Evolutionary conservation across 2,329 filamentous ascomycete genomes (phyloP).

Genomic region (Diplodia seriata): DNA sequence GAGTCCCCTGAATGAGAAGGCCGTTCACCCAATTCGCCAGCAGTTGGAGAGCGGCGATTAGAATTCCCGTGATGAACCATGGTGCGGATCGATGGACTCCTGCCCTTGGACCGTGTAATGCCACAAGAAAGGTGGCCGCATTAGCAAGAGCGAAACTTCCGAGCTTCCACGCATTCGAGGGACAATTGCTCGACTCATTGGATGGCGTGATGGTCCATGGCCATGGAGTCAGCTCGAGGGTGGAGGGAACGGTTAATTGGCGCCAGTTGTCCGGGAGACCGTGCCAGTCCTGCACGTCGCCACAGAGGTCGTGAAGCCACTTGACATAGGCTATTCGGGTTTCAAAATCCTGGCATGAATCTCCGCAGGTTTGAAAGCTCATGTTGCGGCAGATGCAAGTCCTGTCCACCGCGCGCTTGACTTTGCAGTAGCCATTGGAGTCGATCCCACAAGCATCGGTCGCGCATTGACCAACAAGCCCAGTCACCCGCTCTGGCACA

Average conservation of each 20-base stretch:
- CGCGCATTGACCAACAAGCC: conserved; percentile 39
- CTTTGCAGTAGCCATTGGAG: conserved; percentile 42
- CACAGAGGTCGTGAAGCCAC: conserved; percentile 45
- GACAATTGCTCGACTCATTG: conserved; percentile 35
- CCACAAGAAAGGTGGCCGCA: conserved; percentile 36
- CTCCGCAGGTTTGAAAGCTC: conserved; percentile 41
- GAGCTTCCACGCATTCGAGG: conserved; percentile 39
- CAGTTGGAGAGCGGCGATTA: conserved; percentile 38
- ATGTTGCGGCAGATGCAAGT: conserved; percentile 43
- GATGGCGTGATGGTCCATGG: conserved; percentile 40
- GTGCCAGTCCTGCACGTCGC: conserved; percentile 41
- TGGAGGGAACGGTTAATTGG: conserved; percentile 37
- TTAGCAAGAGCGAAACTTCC: conserved; percentile 39
- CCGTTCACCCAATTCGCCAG: conserved; percentile 39
- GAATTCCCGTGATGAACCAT: conserved; percentile 38
- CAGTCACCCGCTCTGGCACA: conserved; percentile 37
- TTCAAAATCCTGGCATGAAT: conserved; percentile 43
- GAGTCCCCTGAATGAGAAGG: conserved; percentile 37
- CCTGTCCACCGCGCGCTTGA: conserved; percentile 41
- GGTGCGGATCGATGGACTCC: conserved; percentile 15
- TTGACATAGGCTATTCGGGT: conserved; percentile 43
- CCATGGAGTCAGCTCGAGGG: conserved; percentile 45
- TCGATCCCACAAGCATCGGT: conserved; percentile 45
- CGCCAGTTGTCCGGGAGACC: conserved; percentile 44
- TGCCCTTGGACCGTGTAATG: conserved; percentile 32